Percentiles rank a stretch among this genome's conserved stretches.
These are phyloP conservation scores for Ecytonucleospora hepatopenaei DNA, from an alignment of 371 early-diverging fungal genomes.

Conservation along the genomic window DNA sequence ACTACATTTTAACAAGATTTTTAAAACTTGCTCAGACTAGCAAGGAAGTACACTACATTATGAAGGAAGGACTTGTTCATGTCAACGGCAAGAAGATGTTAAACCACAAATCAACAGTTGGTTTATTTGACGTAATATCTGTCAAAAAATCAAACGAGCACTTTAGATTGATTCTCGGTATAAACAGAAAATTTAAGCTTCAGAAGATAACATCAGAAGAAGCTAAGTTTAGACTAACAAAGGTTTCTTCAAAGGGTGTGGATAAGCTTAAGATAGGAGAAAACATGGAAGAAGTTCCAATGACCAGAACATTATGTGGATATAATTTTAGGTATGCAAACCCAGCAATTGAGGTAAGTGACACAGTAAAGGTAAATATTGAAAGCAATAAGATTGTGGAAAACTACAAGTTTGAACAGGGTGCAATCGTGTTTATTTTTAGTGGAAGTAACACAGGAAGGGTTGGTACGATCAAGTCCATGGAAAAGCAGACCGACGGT, in stretches of 20 bases:
- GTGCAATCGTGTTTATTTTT: constrained; percentile 84
- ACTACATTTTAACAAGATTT: constrained; percentile 91
- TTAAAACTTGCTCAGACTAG: constrained; percentile 91
- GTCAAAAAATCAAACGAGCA: constrained; percentile 95
- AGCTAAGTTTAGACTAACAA: constrained; percentile 94
- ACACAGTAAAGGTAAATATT: constrained; percentile 89
- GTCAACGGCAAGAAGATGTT: constrained; percentile 96
- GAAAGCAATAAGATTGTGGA: constrained; percentile 79
- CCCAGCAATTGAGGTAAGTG: constrained; percentile 90
- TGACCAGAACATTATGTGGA: constrained; percentile 92
- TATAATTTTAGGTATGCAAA: constrained; percentile 97
- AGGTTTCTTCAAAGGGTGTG: constrained; percentile 80
- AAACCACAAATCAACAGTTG: constrained; percentile 90
- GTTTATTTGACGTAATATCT: constrained; percentile 96
- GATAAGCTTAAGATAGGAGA: constrained; percentile 62
- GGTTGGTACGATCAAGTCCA: constrained; percentile 86
- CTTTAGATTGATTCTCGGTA: constrained; percentile 95
- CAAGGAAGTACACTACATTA: constrained; percentile 85
- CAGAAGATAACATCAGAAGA: constrained; percentile 94
- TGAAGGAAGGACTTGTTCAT: constrained; percentile 91
- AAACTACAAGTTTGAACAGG: constrained; percentile 80
- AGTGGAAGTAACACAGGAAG: constrained; percentile 97
- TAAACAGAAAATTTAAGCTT: constrained; percentile 94
- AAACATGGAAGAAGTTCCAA: constrained; percentile 67
- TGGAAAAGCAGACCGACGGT: constrained; percentile 88